A percentile compares a stretch with the other conserved stretches of the same genome.
Conservation (phyloP, 2,329 filamentous ascomycete genomes). For the Fusarium sp. region DNA sequence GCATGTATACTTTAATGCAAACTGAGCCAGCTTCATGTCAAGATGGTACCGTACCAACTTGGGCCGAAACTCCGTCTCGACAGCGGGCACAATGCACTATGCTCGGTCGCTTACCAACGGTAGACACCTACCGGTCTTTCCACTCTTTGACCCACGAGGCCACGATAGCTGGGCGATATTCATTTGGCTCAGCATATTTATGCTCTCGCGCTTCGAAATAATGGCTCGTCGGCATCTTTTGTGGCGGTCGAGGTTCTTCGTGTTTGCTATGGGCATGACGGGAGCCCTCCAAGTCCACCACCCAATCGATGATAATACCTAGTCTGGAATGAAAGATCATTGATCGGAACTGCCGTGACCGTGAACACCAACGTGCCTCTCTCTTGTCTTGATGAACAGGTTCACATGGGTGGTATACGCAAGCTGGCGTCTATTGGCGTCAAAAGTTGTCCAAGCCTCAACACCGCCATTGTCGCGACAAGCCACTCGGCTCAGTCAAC, state of each 20-base stretch:
- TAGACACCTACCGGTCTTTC: neutral
- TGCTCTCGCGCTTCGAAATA: neutral
- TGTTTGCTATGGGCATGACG: neutral
- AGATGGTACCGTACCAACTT: neutral
- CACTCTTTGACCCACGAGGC: neutral
- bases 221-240: neutral
- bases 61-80: neutral
- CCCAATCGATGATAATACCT: neutral
- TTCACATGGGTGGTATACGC: neutral
- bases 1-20: neutral
- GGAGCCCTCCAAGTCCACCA: neutral
- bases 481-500: conserved; percentile 29
- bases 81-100: neutral
- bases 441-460: conserved; percentile 53
- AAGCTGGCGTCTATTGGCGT: conserved; percentile 13
- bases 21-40: neutral
- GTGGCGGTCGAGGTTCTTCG: neutral
- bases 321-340: neutral
- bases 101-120: neutral
- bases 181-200: neutral
- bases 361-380: neutral
- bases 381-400: neutral
- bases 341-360: too few species aligned
- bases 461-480: conserved; percentile 37
- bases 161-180: neutral